Evolutionary conservation across 78 protist species (phyloP).

Genomic region (Speleostelium caveatum): DNA sequence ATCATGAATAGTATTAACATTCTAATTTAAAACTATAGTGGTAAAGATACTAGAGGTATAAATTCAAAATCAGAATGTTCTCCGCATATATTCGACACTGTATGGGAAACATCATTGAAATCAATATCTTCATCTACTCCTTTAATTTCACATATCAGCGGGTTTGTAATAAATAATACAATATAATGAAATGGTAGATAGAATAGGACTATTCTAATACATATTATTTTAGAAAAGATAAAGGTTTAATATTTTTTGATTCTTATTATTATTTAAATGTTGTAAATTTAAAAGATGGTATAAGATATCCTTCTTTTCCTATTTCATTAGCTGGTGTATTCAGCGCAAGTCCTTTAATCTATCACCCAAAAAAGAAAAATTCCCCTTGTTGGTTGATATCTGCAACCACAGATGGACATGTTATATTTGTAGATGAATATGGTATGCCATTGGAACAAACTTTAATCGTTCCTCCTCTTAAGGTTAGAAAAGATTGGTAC

Average conservation of each 20-base stretch:
- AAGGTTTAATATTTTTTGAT: constrained; percentile 3
- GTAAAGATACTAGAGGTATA: no score
- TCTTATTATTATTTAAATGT: constrained; percentile 35
- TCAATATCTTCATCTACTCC: constrained; percentile 14
- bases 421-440: constrained; percentile 43
- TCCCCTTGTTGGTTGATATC: constrained; percentile 85
- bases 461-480: constrained; percentile 84
- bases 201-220: no score
- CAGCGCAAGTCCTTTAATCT: constrained; percentile 51
- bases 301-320: constrained; percentile 80
- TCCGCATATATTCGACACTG: neutral
- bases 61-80: neutral
- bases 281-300: constrained; percentile 15
- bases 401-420: constrained; percentile 85
- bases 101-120: constrained; percentile 23
- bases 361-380: constrained; percentile 87
- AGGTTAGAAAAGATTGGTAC: constrained; percentile 79
- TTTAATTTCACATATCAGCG: constrained; percentile 17
- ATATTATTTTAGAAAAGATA: no score
- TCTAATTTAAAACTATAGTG: no score
- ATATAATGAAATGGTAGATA: no score
- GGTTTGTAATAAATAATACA: no score
- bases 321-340: constrained; percentile 37
- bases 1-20: neutral
- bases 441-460: constrained; percentile 36